A percentile compares a stretch with the other conserved stretches of the same genome.
Evolutionary conservation across 345 rosid species (phyloP).

Genomic region (Brassica incana): DNA sequence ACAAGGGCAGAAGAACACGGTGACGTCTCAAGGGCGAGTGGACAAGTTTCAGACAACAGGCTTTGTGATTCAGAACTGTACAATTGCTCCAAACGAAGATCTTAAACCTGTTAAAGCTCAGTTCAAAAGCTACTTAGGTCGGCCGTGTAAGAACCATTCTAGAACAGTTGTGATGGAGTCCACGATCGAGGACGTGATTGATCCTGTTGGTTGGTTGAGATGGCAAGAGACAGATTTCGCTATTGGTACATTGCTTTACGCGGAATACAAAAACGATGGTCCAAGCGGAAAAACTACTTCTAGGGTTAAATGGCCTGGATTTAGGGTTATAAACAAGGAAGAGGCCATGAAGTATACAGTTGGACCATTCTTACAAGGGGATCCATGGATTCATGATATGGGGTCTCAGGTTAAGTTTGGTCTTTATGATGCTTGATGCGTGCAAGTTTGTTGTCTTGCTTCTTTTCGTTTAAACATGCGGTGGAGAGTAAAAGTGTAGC

Average conservation of each 20-base stretch:
- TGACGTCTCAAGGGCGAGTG: slow-evolving; percentile 67
- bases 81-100: slow-evolving; percentile 48
- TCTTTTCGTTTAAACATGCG: neutral
- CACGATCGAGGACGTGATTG: slow-evolving; percentile 55
- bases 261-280: slow-evolving; percentile 69
- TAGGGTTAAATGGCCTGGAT: slow-evolving; percentile 82
- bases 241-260: slow-evolving; percentile 56
- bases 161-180: slow-evolving; percentile 80
- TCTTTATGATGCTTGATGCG: slow-evolving; percentile 32
- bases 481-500: neutral
- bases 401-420: slow-evolving; percentile 51
- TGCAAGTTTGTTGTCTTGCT: neutral
- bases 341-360: slow-evolving; percentile 65
- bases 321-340: slow-evolving; percentile 44
- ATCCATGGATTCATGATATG: slow-evolving; percentile 46
- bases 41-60: slow-evolving; percentile 70
- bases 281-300: slow-evolving; percentile 45
- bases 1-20: slow-evolving; percentile 53
- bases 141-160: slow-evolving; percentile 75
- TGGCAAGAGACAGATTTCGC: slow-evolving; percentile 58
- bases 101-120: slow-evolving; percentile 44
- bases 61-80: slow-evolving; percentile 69
- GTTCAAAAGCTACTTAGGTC: slow-evolving; percentile 65
- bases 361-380: slow-evolving; percentile 57
- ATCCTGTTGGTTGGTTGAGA: slow-evolving; percentile 73